A percentile compares a stretch with the other conserved stretches of the same genome.
Evolutionary conservation across 2,329 filamentous ascomycete genomes (phyloP).

Genomic region (Alternaria conjuncta): DNA sequence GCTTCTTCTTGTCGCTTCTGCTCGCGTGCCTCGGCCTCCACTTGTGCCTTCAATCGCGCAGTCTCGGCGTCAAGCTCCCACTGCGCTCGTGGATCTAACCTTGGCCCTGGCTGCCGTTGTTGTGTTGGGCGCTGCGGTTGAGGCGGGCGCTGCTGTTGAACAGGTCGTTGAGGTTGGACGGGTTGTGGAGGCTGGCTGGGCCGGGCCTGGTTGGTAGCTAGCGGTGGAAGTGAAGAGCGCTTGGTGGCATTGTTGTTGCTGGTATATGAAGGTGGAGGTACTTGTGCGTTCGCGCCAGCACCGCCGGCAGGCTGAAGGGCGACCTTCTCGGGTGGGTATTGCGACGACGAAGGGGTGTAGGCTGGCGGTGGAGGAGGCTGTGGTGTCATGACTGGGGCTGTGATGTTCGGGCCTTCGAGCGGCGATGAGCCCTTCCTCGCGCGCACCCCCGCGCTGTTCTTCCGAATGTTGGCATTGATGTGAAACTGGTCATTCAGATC

Average conservation of each 20-base stretch:
- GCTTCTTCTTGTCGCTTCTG: constrained; percentile 54
- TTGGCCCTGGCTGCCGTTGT: constrained; percentile 25
- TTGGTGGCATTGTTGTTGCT: constrained; percentile 26
- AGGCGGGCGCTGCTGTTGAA: neutral
- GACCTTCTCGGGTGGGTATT: constrained; percentile 30
- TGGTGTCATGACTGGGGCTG: constrained; percentile 43
- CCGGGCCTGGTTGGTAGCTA: constrained; percentile 31
- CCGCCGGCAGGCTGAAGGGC: constrained; percentile 20
- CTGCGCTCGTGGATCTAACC: constrained; percentile 57
- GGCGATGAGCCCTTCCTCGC: constrained; percentile 46
- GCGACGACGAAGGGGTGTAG: constrained; percentile 25
- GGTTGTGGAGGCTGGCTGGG: constrained; percentile 14
- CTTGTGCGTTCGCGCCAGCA: constrained; percentile 22
- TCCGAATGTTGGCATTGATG: constrained; percentile 55
- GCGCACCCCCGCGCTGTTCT: constrained; percentile 46
- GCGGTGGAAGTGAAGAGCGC: constrained; percentile 37
- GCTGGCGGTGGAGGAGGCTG: constrained; percentile 36
- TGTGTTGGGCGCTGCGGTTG: constrained; percentile 15
- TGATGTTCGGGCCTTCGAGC: constrained; percentile 31
- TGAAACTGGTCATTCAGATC: constrained; percentile 81
- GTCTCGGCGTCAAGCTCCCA: constrained; percentile 61
- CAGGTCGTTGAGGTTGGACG: constrained; percentile 11
- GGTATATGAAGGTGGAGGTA: constrained; percentile 22
- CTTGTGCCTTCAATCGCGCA: constrained; percentile 53
- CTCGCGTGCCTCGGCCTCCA: constrained; percentile 52